phyloP scores from a whole-genome alignment of 805 yeast species.

The Candida ponderosae region DNA sequence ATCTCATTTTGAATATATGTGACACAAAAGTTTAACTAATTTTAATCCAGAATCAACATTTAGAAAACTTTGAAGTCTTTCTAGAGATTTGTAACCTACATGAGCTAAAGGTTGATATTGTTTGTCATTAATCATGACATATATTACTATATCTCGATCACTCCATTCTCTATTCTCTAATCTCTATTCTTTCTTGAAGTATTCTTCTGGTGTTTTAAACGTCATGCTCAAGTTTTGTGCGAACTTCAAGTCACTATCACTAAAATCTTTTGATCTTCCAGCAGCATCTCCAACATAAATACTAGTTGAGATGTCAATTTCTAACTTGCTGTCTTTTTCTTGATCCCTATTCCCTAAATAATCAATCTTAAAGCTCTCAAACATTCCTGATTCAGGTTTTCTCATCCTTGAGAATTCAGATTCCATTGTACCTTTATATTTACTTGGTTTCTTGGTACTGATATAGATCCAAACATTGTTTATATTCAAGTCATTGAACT shows the following conservation, averaged over 20 bases:
- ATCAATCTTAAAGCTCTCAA: conserved; percentile 42
- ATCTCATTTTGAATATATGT: too few species aligned
- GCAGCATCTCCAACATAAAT: conserved; percentile 96
- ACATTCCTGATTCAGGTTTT: conserved; percentile 80
- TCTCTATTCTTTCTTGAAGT: conserved; percentile 24
- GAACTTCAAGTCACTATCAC: conserved; percentile 69
- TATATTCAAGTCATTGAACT: conserved; percentile 15
- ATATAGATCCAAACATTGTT: conserved; percentile 45
- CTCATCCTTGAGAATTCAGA: conserved; percentile 32
- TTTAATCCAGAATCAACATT: too few species aligned
- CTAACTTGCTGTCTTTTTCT: conserved; percentile 4
- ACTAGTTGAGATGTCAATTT: conserved; percentile 35
- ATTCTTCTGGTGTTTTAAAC: conserved; percentile 70
- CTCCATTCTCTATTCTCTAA: neutral
- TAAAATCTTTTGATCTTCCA: conserved; percentile 70
- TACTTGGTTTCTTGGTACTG: conserved; percentile 47
- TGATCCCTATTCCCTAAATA: conserved; percentile 17
- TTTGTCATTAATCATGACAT: too few species aligned
- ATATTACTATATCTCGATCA: neutral
- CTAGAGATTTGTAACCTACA: too few species aligned
- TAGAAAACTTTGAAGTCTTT: too few species aligned
- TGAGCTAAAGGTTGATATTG: too few species aligned
- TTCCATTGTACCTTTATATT: conserved; percentile 4
- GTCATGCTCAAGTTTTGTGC: conserved; percentile 48
- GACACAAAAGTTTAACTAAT: too few species aligned